Evolutionary conservation across 108 stramenopile genomes (phyloP).

Genomic region (Cyclotella distinguenda): DNA sequence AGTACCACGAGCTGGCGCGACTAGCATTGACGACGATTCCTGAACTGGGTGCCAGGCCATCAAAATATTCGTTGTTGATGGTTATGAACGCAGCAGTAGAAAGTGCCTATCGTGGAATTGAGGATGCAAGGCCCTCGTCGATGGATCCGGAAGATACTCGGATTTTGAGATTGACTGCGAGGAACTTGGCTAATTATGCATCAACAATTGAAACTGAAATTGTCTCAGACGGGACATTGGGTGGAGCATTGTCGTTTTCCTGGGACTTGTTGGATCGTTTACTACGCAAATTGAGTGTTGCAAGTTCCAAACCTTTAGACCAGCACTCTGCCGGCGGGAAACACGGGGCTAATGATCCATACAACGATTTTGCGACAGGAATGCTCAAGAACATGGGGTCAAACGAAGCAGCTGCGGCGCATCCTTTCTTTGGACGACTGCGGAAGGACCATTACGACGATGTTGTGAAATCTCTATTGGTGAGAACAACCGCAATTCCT

Average conservation of each 20-base stretch:
- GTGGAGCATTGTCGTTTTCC: conserved; percentile 64
- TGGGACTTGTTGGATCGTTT: conserved; percentile 86
- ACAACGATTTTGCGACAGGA: conserved; percentile 73
- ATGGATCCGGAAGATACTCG: conserved; percentile 91
- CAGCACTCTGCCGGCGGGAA: conserved; percentile 53
- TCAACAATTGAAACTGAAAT: conserved; percentile 68
- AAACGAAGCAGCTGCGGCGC: conserved; percentile 78
- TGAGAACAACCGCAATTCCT: neutral
- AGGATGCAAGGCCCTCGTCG: conserved; percentile 65
- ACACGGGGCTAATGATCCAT: conserved; percentile 51
- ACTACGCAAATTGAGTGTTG: conserved; percentile 70
- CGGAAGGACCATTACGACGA: conserved; percentile 91
- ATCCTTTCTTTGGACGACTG: conserved; percentile 90
- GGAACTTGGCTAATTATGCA: conserved; percentile 85
- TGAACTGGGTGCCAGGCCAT: conserved; percentile 51
- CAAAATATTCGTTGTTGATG: conserved; percentile 68
- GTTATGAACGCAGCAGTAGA: conserved; percentile 89
- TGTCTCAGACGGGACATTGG: conserved; percentile 69
- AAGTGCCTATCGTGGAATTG: conserved; percentile 74
- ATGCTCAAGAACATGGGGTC: conserved; percentile 60
- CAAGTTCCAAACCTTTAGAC: conserved; percentile 80
- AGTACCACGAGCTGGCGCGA: conserved; percentile 76
- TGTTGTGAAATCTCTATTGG: conserved; percentile 83
- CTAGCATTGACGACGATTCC: conserved; percentile 80
- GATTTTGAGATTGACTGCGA: conserved; percentile 80